Evolutionary conservation across 495 filamentous ascomycete genomes (phyloP).

Genomic region (Lichina pygmaea): DNA sequence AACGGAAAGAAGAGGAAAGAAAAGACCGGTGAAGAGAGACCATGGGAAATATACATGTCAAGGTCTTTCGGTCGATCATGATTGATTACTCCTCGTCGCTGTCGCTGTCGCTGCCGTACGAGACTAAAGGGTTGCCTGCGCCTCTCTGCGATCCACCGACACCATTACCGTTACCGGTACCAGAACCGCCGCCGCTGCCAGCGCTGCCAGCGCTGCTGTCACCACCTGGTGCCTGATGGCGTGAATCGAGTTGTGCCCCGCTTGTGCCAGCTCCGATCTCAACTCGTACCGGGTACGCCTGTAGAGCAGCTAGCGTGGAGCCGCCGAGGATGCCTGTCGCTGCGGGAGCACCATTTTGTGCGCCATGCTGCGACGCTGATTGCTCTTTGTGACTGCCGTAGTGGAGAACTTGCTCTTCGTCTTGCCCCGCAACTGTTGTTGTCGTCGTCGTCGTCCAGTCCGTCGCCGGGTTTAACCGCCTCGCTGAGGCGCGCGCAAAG

Average conservation of each 20-base stretch:
- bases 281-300: too few relatives aligned
- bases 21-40: too few relatives aligned
- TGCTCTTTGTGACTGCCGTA: neutral
- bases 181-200: neutral
- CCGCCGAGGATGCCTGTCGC: too few relatives aligned
- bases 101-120: conserved; percentile 82
- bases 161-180: too few relatives aligned
- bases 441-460: conserved; percentile 2
- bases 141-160: too few relatives aligned
- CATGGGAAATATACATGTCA: neutral
- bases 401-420: neutral
- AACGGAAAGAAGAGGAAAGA: too few relatives aligned
- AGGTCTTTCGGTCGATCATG: neutral
- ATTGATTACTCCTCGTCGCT: conserved; percentile 27
- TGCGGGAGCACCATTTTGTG: too few relatives aligned
- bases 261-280: too few relatives aligned
- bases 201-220: neutral
- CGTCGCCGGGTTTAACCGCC: conserved; percentile 14
- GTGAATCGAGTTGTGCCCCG: too few relatives aligned
- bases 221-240: too few relatives aligned
- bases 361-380: too few relatives aligned
- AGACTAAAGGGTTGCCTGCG: conserved; percentile 25
- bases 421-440: neutral
- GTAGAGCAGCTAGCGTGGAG: too few relatives aligned
- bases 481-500: conserved; percentile 36